These are phyloP conservation scores for Trichoderma orchidacearum DNA, from an alignment of 495 filamentous ascomycete species.

Conservation along the genomic window DNA sequence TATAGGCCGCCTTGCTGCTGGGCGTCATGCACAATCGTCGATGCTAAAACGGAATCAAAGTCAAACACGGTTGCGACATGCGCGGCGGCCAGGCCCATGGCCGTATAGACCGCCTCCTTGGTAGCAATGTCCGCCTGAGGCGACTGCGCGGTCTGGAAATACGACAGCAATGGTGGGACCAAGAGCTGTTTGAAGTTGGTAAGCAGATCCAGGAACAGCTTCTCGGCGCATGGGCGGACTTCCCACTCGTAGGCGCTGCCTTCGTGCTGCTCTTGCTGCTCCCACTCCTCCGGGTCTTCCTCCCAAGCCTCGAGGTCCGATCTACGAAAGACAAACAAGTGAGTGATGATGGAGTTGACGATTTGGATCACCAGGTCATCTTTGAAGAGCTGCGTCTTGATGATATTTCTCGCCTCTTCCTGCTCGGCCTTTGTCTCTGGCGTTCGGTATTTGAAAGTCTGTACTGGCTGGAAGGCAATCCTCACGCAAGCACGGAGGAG, in stretches of 20 bases:
- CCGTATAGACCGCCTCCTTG: conserved; percentile 89
- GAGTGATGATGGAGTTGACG: conserved; percentile 70
- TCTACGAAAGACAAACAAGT: conserved; percentile 78
- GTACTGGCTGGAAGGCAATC: conserved; percentile 65
- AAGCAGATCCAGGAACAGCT: conserved; percentile 82
- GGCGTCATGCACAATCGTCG: conserved; percentile 63
- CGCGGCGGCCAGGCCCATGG: conserved; percentile 73
- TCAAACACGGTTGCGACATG: conserved; percentile 56
- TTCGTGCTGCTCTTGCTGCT: conserved; percentile 64
- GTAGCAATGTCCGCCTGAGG: conserved; percentile 54
- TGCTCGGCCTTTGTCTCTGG: conserved; percentile 57
- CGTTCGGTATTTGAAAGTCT: conserved; percentile 70
- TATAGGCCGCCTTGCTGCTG: conserved; percentile 63
- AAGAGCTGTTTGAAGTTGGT: conserved; percentile 73
- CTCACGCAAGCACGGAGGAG: conserved; percentile 71
- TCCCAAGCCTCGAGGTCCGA: conserved; percentile 82
- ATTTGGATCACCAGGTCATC: conserved; percentile 60
- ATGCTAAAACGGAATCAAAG: conserved; percentile 65
- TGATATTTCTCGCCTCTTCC: conserved; percentile 42
- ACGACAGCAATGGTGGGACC: conserved; percentile 57
- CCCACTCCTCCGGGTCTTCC: conserved; percentile 88
- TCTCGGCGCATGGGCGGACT: conserved; percentile 81
- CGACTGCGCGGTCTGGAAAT: conserved; percentile 64
- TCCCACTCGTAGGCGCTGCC: conserved; percentile 78
- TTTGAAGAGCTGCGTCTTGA: conserved; percentile 62